Evolutionary conservation across 225 moss, liverwort and hornwort species (phyloP).

Genomic region (Lunularia cruciata): DNA sequence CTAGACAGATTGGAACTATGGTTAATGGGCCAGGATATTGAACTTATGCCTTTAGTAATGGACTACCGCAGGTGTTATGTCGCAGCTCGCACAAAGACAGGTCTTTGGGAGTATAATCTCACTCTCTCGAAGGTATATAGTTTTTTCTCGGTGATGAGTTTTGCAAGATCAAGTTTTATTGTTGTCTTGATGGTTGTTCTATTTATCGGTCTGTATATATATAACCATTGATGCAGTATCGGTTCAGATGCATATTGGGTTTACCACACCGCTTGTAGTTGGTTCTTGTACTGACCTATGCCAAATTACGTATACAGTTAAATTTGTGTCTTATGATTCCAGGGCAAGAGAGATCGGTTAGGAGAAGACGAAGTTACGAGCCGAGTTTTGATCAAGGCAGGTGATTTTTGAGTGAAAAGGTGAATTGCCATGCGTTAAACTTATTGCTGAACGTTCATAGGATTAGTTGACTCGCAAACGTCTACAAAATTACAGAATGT

Average conservation of each 20-base stretch:
- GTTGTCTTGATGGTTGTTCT: too few relatives aligned
- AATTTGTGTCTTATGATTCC: too few relatives aligned
- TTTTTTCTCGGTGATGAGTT: neutral
- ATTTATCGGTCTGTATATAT: too few relatives aligned
- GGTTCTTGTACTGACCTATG: too few relatives aligned
- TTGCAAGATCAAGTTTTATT: neutral
- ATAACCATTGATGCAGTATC: too few relatives aligned
- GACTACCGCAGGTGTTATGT: constrained; percentile 62
- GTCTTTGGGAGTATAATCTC: constrained; percentile 66
- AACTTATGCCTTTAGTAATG: neutral
- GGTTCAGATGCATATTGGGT: too few relatives aligned
- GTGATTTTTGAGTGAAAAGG: constrained; percentile 16
- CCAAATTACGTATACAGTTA: too few relatives aligned
- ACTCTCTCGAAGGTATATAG: constrained; percentile 70
- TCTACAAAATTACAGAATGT: neutral
- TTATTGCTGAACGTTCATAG: neutral
- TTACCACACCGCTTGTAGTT: too few relatives aligned
- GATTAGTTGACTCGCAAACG: neutral
- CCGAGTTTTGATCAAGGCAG: constrained; percentile 71
- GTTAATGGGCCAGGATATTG: too few relatives aligned
- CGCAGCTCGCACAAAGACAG: constrained; percentile 73
- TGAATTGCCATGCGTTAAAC: constrained; percentile 10
- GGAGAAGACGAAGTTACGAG: constrained; percentile 87
- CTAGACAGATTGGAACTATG: neutral
- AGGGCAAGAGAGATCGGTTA: constrained; percentile 78